Evolutionary conservation across 139 green algal genomes (phyloP).

Genomic region (Astrephomene gubernaculifera): DNA sequence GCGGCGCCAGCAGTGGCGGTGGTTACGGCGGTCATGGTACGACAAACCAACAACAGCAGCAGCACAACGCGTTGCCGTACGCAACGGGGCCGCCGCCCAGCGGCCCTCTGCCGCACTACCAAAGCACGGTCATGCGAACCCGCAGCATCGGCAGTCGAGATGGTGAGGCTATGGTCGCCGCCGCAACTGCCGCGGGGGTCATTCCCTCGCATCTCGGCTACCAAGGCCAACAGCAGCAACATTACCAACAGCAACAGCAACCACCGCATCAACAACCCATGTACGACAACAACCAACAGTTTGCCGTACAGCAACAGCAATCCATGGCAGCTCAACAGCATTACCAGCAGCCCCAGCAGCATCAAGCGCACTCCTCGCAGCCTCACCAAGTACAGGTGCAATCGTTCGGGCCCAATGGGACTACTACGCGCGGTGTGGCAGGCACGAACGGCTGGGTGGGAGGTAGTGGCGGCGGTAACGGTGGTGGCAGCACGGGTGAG

Average conservation of each 20-base stretch:
- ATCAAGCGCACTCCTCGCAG: not conserved
- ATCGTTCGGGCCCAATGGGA: slow-evolving; percentile 34
- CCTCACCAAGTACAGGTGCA: slow-evolving; percentile 17
- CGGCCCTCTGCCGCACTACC: slow-evolving; percentile 42
- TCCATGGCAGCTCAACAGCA: not conserved
- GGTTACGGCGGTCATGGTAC: not conserved
- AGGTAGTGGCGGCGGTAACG: not conserved
- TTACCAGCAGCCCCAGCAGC: not conserved
- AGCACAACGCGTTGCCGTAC: slow-evolving; percentile 10
- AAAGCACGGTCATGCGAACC: slow-evolving; percentile 35
- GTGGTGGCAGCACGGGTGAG: not conserved
- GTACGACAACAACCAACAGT: not conserved
- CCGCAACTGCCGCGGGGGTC: not conserved
- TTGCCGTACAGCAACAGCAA: not conserved
- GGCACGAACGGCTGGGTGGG: not conserved
- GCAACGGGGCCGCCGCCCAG: slow-evolving; percentile 13
- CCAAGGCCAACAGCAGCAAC: not conserved
- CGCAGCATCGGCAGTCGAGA: slow-evolving; percentile 35
- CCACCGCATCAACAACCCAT: not conserved
- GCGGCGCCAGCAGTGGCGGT: not conserved
- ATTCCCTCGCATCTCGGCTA: not conserved
- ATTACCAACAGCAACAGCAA: slow-evolving; percentile 19
- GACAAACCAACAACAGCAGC: slow-evolving; percentile 5
- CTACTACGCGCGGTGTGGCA: not conserved
- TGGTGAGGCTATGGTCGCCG: not conserved